Evolutionary conservation across 2,329 filamentous ascomycete genomes (phyloP).

Genomic region (Ilyonectria robusta): DNA sequence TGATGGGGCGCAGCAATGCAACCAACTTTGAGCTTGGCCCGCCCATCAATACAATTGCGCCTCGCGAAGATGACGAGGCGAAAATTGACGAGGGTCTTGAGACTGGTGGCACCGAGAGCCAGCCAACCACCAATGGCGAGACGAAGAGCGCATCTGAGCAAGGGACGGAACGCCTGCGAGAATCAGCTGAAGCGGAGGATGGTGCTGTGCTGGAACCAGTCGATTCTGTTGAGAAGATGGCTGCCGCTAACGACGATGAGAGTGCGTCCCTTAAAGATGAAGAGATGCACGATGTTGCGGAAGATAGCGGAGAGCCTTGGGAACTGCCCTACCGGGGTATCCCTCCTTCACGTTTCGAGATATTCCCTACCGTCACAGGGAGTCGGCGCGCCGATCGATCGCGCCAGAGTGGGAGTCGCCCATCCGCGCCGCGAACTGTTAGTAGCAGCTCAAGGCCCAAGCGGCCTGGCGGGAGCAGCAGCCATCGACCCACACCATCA

Average conservation of each 20-base stretch:
- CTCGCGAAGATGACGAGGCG: constrained; percentile 80
- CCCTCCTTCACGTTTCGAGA: constrained; percentile 80
- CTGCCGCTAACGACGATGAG: constrained; percentile 51
- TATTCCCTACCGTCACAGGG: constrained; percentile 77
- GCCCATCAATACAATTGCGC: constrained; percentile 87
- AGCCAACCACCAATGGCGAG: constrained; percentile 44
- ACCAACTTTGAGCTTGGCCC: constrained; percentile 88
- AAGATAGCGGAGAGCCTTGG: constrained; percentile 58
- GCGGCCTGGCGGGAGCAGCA: constrained; percentile 53
- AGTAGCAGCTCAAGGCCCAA: constrained; percentile 57
- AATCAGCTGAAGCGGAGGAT: constrained; percentile 38
- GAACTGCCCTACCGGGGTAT: constrained; percentile 68
- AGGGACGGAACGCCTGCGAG: constrained; percentile 21
- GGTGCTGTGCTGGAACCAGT: constrained; percentile 47
- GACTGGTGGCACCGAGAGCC: constrained; percentile 35
- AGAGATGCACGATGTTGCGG: constrained; percentile 46
- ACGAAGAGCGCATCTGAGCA: constrained; percentile 25
- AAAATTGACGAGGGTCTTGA: constrained; percentile 53
- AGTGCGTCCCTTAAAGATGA: constrained; percentile 45
- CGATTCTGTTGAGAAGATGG: constrained; percentile 49
- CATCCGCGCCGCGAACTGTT: constrained; percentile 53
- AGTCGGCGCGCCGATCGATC: constrained; percentile 64
- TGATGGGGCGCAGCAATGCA: constrained; percentile 90
- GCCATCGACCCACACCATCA: constrained; percentile 51
- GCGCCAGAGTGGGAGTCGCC: constrained; percentile 58